A percentile compares a stretch with the other conserved stretches of the same genome.
phyloP scores from a whole-genome alignment of 2,329 filamentous ascomycete genomes.

The Sarocladium strictum region DNA sequence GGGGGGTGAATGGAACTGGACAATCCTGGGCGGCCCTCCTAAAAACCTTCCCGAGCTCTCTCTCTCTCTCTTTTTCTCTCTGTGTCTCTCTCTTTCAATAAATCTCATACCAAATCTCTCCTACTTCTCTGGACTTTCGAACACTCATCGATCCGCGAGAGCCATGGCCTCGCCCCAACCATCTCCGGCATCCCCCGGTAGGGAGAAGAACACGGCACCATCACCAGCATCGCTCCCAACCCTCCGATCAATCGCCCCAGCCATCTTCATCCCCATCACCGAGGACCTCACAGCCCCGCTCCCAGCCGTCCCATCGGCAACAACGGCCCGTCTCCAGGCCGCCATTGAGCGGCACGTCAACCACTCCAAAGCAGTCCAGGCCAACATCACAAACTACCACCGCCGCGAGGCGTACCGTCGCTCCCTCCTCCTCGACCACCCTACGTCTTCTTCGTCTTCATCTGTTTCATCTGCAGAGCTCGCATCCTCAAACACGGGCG shows the following conservation, averaged over 20 bases:
- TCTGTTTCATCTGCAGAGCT: too few species aligned
- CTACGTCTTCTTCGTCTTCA: too few species aligned
- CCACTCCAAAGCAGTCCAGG: constrained; percentile 21
- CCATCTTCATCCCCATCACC: constrained; percentile 29
- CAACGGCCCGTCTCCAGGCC: constrained; percentile 13
- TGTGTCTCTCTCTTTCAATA: too few species aligned
- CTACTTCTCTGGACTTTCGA: too few species aligned
- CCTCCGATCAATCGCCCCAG: constrained; percentile 19
- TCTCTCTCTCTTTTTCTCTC: too few species aligned
- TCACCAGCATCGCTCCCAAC: constrained; percentile 12
- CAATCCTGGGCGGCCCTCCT: too few species aligned
- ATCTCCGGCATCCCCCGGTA: constrained; percentile 11
- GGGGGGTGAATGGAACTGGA: too few species aligned
- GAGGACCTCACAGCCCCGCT: constrained; percentile 18
- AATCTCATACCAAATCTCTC: too few species aligned
- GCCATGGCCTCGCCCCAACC: not conserved
- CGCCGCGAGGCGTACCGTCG: constrained; percentile 25
- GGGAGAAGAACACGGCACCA: not conserved
- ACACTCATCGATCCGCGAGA: too few species aligned
- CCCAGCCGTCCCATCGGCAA: constrained; percentile 11
- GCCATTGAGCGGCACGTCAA: constrained; percentile 18
- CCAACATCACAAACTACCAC: constrained; percentile 24
- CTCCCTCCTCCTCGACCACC: too few species aligned
- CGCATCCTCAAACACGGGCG: not conserved
- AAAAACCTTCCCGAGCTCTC: too few species aligned